A percentile compares a stretch with the other conserved stretches of the same genome.
Evolutionary conservation across 805 yeast species (phyloP).

Genomic region (Saccharomycopsis amapae): DNA sequence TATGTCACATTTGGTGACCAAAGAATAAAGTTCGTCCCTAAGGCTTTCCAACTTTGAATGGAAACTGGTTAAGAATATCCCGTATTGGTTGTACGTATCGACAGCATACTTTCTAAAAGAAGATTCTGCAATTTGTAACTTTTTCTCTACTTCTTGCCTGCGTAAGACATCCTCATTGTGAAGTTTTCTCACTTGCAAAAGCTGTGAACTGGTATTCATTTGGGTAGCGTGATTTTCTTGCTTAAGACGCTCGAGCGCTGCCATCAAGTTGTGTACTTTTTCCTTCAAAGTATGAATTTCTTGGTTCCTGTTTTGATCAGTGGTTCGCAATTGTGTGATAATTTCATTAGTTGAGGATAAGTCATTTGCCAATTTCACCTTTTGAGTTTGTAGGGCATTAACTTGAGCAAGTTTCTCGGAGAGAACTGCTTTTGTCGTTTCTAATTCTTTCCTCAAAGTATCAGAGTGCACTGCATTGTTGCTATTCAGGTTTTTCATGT

Average conservation of each 20-base stretch:
- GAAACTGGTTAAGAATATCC: neutral
- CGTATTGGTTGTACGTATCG: slow-evolving; percentile 7
- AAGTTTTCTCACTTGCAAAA: neutral
- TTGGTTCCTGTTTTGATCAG: neutral
- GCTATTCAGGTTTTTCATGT: no score
- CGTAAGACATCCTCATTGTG: neutral
- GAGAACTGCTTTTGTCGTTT: neutral
- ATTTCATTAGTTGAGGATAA: neutral
- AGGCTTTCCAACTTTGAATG: neutral
- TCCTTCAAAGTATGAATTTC: neutral
- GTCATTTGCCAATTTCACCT: slow-evolving; percentile 10
- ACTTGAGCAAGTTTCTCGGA: neutral
- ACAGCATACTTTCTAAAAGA: neutral
- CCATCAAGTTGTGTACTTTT: slow-evolving; percentile 3
- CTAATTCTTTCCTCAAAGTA: neutral
- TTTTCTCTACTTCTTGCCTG: neutral
- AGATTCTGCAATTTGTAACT: neutral
- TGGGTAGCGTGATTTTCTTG: neutral
- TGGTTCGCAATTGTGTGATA: neutral
- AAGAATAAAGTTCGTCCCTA: neutral
- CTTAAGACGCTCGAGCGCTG: slow-evolving; percentile 1
- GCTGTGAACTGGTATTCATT: neutral
- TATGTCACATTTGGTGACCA: neutral
- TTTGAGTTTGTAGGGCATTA: slow-evolving; percentile 14
- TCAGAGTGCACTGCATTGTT: neutral